Conservation (phyloP, 192 early-diverging fungal genomes). For the Gryganskiella cystojenkinii region DNA sequence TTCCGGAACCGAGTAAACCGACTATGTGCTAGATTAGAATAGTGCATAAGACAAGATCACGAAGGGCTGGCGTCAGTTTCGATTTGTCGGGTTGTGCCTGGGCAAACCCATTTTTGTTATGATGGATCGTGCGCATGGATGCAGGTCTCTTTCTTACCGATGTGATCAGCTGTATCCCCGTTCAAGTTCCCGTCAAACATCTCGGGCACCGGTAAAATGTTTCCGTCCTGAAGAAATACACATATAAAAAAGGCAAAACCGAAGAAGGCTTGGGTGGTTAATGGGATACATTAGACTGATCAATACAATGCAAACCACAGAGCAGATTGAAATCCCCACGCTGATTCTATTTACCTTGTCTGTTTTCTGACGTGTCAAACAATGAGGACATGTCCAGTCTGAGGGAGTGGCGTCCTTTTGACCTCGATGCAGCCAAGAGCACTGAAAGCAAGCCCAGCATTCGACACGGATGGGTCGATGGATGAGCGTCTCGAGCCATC, state of each 20-base stretch:
- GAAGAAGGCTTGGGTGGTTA: too few relatives aligned
- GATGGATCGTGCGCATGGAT: not conserved
- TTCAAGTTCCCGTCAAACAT: conserved; percentile 45
- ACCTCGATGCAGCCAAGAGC: conserved; percentile 34
- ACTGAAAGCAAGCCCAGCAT: conserved; percentile 38
- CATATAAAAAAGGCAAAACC: too few relatives aligned
- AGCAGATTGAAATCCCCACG: too few relatives aligned
- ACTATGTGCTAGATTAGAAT: conserved; percentile 16
- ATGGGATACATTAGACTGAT: too few relatives aligned
- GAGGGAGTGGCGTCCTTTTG: conserved; percentile 11
- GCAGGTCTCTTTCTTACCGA: conserved; percentile 9
- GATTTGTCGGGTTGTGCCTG: too few relatives aligned
- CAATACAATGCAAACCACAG: too few relatives aligned
- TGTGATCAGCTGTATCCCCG: conserved; percentile 14
- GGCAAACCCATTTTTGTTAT: not conserved
- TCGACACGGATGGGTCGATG: conserved; percentile 35
- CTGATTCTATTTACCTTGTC: conserved; percentile 14
- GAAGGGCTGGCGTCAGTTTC: too few relatives aligned
- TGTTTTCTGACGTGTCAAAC: conserved; percentile 26
- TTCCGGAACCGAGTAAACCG: not conserved
- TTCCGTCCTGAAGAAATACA: conserved; percentile 35
- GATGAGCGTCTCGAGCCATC: conserved; percentile 28
- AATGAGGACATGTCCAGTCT: conserved; percentile 48
- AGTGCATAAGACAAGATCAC: too few relatives aligned
- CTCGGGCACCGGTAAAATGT: conserved; percentile 39